These are phyloP conservation scores for Thalassiosira exigua DNA, from an alignment of 352 stramenopile species.

Conservation along the genomic window DNA sequence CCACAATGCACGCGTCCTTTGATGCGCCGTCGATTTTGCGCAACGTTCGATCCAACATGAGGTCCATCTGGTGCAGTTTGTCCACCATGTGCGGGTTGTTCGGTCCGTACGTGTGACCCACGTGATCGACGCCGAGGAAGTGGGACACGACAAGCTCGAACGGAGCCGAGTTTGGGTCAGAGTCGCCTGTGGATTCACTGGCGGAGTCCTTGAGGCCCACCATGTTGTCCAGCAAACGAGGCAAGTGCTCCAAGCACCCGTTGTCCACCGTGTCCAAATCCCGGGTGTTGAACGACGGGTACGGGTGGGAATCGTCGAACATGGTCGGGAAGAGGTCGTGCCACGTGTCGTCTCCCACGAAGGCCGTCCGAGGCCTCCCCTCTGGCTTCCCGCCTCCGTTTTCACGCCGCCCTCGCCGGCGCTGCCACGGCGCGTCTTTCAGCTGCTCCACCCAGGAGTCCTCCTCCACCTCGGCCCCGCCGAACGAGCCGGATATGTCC, in stretches of 20 bases:
- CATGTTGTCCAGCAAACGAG: slow-evolving; percentile 68
- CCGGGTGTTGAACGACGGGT: slow-evolving; percentile 98
- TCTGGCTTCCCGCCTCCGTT: slow-evolving; percentile 60
- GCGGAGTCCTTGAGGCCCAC: slow-evolving; percentile 34
- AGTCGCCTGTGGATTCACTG: slow-evolving; percentile 22
- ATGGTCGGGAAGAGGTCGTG: slow-evolving; percentile 90
- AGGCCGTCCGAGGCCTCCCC: slow-evolving; percentile 84
- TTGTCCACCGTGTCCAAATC: slow-evolving; percentile 98
- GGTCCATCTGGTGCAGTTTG: slow-evolving; percentile 96
- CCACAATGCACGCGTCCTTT: slow-evolving; percentile 77
- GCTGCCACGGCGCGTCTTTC: slow-evolving; percentile 37
- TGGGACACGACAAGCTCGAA: slow-evolving; percentile 85
- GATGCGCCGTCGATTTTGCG: slow-evolving; percentile 73
- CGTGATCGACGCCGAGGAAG: slow-evolving; percentile 96
- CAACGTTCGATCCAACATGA: slow-evolving; percentile 86
- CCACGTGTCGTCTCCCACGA: slow-evolving; percentile 99
- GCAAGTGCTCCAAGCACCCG: slow-evolving; percentile 82
- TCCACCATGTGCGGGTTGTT: slow-evolving; percentile 92
- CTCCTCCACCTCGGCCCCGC: slow-evolving; percentile 90
- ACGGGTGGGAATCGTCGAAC: slow-evolving; percentile 93
- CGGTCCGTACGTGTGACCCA: slow-evolving; percentile 96
- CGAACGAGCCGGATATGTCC: slow-evolving; percentile 88
- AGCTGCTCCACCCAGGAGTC: slow-evolving; percentile 95
- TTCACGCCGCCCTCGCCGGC: slow-evolving; percentile 2
- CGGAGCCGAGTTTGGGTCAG: slow-evolving; percentile 23